Percentiles rank a stretch among this genome's conserved stretches.
These are phyloP conservation scores for Backusella mclennaniae DNA, from an alignment of 192 early-diverging fungal genomes.

Conservation along the genomic window DNA sequence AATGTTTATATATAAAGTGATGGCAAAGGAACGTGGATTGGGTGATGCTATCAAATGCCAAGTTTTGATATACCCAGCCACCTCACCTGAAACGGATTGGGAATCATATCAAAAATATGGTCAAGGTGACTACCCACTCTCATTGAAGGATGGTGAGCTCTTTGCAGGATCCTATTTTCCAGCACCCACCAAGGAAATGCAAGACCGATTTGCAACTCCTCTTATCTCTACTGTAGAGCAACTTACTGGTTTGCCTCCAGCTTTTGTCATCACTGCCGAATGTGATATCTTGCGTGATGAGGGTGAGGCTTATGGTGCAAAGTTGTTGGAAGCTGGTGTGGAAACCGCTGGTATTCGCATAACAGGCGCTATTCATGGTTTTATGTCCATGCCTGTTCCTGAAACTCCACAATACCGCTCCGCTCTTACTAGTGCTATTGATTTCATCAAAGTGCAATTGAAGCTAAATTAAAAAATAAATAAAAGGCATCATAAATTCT, in stretches of 20 bases:
- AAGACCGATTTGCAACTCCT: neutral
- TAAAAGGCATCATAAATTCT: neutral
- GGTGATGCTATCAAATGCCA: neutral
- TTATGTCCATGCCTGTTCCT: conserved; percentile 2
- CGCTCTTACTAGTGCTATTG: neutral
- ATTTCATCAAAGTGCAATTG: neutral
- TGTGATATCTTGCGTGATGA: conserved; percentile 27
- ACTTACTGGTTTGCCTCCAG: conserved; percentile 14
- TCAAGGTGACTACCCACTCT: conserved; percentile 14
- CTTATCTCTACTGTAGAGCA: conserved; percentile 3
- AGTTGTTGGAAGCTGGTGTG: conserved; percentile 20
- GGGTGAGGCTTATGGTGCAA: conserved; percentile 22
- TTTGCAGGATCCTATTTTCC: neutral
- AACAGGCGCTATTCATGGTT: conserved; percentile 19
- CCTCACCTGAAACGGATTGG: neutral
- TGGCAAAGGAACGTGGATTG: conserved; percentile 12
- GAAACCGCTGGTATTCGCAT: conserved; percentile 24
- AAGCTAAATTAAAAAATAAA: neutral
- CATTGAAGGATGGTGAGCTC: neutral
- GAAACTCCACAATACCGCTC: conserved; percentile 7
- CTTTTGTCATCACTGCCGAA: conserved; percentile 25
- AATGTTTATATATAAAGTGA: neutral
- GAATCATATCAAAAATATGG: conserved; percentile 11
- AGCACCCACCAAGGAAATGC: neutral
- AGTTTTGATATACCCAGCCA: conserved; percentile 20